Evolutionary conservation across 2,329 filamentous ascomycete genomes (phyloP).

Genomic region (Dothideomycetes sp.): DNA sequence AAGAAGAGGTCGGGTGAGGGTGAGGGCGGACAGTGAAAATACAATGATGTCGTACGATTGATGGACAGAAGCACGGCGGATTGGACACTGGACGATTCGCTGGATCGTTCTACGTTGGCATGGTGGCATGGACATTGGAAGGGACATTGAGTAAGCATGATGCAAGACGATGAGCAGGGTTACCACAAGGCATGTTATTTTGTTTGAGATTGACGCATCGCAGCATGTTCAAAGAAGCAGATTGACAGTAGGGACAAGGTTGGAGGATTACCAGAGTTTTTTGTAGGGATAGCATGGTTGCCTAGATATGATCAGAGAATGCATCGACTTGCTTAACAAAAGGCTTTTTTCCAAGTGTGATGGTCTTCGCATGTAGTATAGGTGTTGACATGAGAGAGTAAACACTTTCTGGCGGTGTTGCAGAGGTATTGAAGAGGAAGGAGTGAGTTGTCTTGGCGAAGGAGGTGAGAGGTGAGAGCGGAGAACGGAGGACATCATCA

Average conservation of each 20-base stretch:
- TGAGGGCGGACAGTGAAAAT: too few species aligned
- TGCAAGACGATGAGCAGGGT: neutral
- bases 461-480: neutral
- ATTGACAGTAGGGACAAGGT: neutral
- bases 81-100: slow-evolving; percentile 5
- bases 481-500: neutral
- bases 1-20: slow-evolving; percentile 18
- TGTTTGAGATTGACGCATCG: slow-evolving; percentile 2
- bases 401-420: too few species aligned
- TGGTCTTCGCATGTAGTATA: neutral
- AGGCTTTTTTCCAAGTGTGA: neutral
- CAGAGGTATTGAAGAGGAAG: neutral
- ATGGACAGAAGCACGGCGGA: slow-evolving; percentile 8
- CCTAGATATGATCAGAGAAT: slow-evolving; percentile 9
- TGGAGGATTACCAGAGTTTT: too few species aligned
- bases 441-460: too few species aligned
- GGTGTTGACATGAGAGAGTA: too few species aligned
- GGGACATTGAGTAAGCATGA: neutral
- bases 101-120: neutral
- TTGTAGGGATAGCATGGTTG: slow-evolving; percentile 10
- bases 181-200: slow-evolving; percentile 9
- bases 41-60: too few species aligned
- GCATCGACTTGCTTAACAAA: slow-evolving; percentile 8
- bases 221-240: slow-evolving; percentile 9
- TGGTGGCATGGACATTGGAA: neutral